These are phyloP conservation scores for Microbotryum lychnidis-dioicae DNA, from an alignment of 1,284 basidiomycete species.

Conservation along the genomic window DNA sequence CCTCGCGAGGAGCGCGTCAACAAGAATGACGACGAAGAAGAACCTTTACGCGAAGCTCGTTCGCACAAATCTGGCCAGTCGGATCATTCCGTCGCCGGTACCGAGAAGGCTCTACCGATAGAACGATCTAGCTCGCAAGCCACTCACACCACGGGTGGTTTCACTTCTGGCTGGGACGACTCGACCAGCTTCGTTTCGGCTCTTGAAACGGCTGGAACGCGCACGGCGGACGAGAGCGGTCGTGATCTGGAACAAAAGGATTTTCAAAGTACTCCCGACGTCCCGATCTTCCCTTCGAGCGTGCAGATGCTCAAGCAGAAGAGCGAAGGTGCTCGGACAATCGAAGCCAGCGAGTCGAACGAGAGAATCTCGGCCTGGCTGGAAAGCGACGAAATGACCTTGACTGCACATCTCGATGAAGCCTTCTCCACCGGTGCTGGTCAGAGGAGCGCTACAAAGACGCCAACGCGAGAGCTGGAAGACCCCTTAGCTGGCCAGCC, in stretches of 20 bases:
- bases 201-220: conserved; percentile 1
- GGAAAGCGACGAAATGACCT: no score
- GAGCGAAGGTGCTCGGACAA: conserved; percentile 2
- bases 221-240: conserved; percentile 1
- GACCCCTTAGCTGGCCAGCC: no score
- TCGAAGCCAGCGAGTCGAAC: not conserved
- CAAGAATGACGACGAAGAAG: no score
- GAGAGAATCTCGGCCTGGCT: no score
- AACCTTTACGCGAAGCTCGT: no score
- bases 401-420: no score
- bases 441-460: not conserved
- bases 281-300: not conserved
- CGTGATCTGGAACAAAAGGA: conserved; percentile 1
- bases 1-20: no score
- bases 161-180: conserved; percentile 1
- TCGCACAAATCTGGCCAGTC: no score
- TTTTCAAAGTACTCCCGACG: not conserved
- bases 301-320: not conserved
- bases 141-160: not conserved
- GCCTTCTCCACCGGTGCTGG: not conserved
- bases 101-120: no score
- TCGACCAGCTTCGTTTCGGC: conserved; percentile 10
- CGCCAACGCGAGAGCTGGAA: no score
- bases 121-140: no score
- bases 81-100: no score